Percentiles rank a stretch among this genome's conserved stretches.
phyloP scores from a whole-genome alignment of 257 asterid genomes.

The Cynanchum wilfordii region DNA sequence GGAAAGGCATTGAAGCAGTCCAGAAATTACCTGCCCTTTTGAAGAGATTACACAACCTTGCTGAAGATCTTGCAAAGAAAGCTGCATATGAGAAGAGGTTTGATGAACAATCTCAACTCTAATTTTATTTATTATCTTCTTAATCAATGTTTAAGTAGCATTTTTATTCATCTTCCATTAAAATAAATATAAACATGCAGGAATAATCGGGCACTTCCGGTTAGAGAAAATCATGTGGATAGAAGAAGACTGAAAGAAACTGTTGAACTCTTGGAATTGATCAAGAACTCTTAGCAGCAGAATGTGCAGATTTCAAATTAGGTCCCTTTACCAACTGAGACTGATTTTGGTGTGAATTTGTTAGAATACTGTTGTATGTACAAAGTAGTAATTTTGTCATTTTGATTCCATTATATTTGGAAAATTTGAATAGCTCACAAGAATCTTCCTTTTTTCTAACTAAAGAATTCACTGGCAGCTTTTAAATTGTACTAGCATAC shows the following conservation, averaged over 20 bases:
- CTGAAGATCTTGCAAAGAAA: constrained; percentile 66
- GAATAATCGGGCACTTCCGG: constrained; percentile 31
- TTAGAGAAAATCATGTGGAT: constrained; percentile 56
- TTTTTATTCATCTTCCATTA: neutral
- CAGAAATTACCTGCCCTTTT: constrained; percentile 53
- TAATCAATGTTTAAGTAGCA: neutral
- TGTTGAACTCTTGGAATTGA: constrained; percentile 45
- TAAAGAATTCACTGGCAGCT: too few species aligned
- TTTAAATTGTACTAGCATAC: too few species aligned
- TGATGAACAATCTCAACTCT: neutral
- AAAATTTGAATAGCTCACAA: neutral
- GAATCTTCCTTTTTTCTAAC: too few species aligned
- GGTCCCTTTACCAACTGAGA: neutral
- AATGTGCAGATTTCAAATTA: neutral
- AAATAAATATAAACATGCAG: constrained; percentile 23
- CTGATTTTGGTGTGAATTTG: neutral
- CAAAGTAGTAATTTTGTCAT: neutral
- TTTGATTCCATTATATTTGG: neutral
- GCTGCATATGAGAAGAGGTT: constrained; percentile 67
- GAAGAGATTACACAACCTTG: constrained; percentile 63
- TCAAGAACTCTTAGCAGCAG: constrained; percentile 9
- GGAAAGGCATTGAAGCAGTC: constrained; percentile 48
- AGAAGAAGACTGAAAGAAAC: constrained; percentile 56
- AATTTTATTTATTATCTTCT: neutral
- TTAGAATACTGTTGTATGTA: neutral